Evolutionary conservation across 257 asterid genomes (phyloP).

Genomic region (Nyctanthes arbortristis): DNA sequence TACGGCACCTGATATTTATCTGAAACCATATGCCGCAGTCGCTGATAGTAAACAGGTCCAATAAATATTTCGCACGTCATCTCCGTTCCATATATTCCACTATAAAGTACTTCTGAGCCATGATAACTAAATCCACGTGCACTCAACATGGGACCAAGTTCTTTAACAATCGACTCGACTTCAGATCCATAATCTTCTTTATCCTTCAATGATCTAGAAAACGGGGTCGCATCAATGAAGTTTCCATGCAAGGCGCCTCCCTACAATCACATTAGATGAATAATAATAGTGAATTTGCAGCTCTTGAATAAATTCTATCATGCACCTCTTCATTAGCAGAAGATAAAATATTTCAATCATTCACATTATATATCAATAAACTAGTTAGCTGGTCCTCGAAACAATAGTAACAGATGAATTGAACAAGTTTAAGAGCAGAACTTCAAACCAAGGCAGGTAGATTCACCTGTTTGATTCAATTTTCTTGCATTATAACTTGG

Average conservation of each 20-base stretch:
- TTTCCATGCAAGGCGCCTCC: constrained; percentile 89
- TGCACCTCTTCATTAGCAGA: background rate
- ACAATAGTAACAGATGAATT: background rate
- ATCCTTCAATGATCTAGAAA: constrained; percentile 48
- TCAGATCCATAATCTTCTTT: constrained; percentile 47
- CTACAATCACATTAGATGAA: constrained; percentile 37
- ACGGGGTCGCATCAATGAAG: constrained; percentile 91
- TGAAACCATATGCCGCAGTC: constrained; percentile 97
- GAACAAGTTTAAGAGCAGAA: too few relatives aligned
- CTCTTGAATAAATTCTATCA: background rate
- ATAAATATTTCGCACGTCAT: constrained; percentile 87
- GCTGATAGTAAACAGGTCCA: constrained; percentile 97
- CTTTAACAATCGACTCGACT: constrained; percentile 67
- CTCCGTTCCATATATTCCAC: constrained; percentile 93
- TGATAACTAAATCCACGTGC: constrained; percentile 82
- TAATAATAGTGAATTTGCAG: too few relatives aligned
- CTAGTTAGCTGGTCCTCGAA: background rate
- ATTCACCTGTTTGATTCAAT: background rate
- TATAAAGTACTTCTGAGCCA: constrained; percentile 82
- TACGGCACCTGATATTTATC: constrained; percentile 88
- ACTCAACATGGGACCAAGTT: constrained; percentile 70
- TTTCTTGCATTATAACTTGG: background rate
- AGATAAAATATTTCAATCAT: background rate
- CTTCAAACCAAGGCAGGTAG: background rate
- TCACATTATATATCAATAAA: background rate